Percentiles rank a stretch among this genome's conserved stretches.
Evolutionary conservation across 495 filamentous ascomycete species (phyloP).

Genomic region (Xylaria castorea): DNA sequence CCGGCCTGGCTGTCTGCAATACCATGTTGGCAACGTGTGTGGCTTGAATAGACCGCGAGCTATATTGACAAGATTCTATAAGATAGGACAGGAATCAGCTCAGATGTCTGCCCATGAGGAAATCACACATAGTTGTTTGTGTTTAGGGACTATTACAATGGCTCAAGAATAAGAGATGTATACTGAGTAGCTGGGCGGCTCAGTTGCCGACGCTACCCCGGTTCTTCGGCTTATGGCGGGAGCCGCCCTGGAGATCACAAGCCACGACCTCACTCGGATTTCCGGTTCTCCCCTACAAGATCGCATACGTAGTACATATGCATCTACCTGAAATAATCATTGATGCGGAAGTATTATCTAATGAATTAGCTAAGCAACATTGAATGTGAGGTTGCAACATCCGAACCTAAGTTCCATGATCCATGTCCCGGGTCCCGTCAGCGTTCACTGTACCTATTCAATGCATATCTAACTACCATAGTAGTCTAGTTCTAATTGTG

Average conservation of each 20-base stretch:
- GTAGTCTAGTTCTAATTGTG: neutral
- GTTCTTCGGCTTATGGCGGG: slow-evolving; percentile 46
- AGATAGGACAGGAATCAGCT: neutral
- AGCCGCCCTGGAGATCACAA: neutral
- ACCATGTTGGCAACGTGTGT: slow-evolving; percentile 28
- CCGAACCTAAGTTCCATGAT: too few species aligned
- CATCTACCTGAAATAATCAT: neutral
- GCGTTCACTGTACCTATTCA: neutral
- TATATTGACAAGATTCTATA: neutral
- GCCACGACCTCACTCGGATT: too few species aligned
- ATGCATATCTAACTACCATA: neutral
- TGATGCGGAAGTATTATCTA: neutral
- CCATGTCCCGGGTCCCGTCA: too few species aligned
- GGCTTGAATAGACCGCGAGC: neutral
- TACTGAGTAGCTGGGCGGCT: neutral
- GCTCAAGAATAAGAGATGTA: neutral
- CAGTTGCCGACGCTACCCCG: slow-evolving; percentile 5
- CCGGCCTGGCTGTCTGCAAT: slow-evolving; percentile 24
- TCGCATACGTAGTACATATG: neutral
- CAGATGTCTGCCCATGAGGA: neutral
- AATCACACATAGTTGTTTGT: neutral
- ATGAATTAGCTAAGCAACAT: neutral
- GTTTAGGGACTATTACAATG: neutral
- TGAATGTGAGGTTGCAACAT: too few species aligned
- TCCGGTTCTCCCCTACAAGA: too few species aligned